Percentiles rank a stretch among this genome's conserved stretches.
Conservation (phyloP, 805 yeast genomes). For the Komagataella ulmi region DNA sequence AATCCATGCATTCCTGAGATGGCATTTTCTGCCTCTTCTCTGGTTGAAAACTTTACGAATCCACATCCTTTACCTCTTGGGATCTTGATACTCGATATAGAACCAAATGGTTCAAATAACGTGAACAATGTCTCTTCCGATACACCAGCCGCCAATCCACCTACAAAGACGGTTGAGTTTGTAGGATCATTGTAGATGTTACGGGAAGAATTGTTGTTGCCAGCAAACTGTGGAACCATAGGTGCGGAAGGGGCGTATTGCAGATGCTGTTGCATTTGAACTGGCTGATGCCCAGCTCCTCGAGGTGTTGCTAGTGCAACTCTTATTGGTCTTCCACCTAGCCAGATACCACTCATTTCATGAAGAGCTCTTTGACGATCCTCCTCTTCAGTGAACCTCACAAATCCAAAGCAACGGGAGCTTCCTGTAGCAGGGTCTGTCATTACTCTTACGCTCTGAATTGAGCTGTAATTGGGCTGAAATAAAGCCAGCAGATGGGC, state of each 20-base stretch:
- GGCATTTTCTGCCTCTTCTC: conserved; percentile 69
- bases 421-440: conserved; percentile 73
- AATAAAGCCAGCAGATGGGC: conserved; percentile 64
- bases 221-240: conserved; percentile 1
- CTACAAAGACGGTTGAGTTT: conserved; percentile 65
- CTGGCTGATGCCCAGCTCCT: conserved; percentile 1
- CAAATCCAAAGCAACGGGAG: conserved; percentile 73
- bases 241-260: conserved; percentile 1
- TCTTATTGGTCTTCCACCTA: conserved; percentile 64
- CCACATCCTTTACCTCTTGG: conserved; percentile 78
- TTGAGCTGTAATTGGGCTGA: conserved; percentile 50
- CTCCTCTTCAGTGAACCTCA: conserved; percentile 55
- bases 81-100: conserved; percentile 52
- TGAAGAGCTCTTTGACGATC: conserved; percentile 56
- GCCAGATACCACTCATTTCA: conserved; percentile 72
- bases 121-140: conserved; percentile 46
- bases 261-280: conserved; percentile 12
- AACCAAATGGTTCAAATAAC: conserved; percentile 65
- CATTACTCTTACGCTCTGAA: conserved; percentile 75
- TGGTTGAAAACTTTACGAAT: conserved; percentile 50
- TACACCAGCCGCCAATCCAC: conserved; percentile 54
- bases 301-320: conserved; percentile 69
- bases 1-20: conserved; percentile 72
- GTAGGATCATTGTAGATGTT: conserved; percentile 36
- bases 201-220: conserved; percentile 1